phyloP scores from a whole-genome alignment of 2,329 filamentous ascomycete genomes.

The Colletotrichum lini region DNA sequence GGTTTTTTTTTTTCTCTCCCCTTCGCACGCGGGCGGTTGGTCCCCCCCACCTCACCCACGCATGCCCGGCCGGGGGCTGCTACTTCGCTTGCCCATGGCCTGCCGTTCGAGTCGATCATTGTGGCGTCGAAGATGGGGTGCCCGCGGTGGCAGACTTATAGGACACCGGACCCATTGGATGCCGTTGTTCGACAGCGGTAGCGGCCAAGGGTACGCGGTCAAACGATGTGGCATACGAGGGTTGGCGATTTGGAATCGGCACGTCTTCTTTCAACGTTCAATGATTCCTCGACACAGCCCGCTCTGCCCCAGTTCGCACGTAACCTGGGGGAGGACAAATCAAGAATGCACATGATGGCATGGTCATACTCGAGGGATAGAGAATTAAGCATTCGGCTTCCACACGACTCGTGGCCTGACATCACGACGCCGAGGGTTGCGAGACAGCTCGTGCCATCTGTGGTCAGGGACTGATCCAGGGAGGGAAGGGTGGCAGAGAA shows the following conservation, averaged over 20 bases:
- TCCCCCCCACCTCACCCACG: constrained; percentile 17
- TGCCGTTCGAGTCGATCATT: constrained; percentile 7
- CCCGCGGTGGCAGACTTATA: background rate
- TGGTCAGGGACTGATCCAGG: background rate
- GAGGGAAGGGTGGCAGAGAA: background rate
- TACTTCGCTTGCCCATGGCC: background rate
- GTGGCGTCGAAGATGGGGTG: background rate
- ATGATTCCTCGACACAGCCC: constrained; percentile 5
- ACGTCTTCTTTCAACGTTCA: background rate
- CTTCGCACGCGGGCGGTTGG: constrained; percentile 20
- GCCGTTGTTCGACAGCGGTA: constrained; percentile 14
- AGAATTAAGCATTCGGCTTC: background rate
- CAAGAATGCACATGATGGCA: constrained; percentile 13
- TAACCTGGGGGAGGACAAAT: background rate
- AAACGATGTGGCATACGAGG: constrained; percentile 8
- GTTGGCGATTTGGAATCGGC: constrained; percentile 16
- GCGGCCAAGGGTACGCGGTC: constrained; percentile 19
- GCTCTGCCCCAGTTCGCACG: constrained; percentile 5
- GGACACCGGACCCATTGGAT: background rate
- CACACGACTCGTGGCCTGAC: constrained; percentile 28
- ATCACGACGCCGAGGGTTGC: background rate
- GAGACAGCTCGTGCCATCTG: background rate
- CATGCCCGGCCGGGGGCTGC: constrained; percentile 9
- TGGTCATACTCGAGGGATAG: background rate
- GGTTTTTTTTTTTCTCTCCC: constrained; percentile 6